Conservation (phyloP, 2,329 filamentous ascomycete genomes). For the Alternaria arborescens region DNA sequence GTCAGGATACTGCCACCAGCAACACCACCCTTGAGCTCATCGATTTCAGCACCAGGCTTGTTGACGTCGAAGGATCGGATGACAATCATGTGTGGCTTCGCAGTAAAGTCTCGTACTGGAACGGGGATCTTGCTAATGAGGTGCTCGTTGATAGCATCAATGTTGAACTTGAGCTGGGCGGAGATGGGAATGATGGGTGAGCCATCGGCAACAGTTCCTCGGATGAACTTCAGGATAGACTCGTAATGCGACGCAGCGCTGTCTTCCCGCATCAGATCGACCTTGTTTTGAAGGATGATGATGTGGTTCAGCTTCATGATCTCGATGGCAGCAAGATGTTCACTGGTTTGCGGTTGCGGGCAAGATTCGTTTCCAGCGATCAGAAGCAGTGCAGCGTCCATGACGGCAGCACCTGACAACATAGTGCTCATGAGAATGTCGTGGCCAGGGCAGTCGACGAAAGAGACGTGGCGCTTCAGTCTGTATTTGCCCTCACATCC, state of each 20-base stretch:
- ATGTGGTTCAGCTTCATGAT: conserved; percentile 99
- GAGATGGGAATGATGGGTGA: conserved; percentile 96
- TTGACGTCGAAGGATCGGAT: conserved; percentile 99
- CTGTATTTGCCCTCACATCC: conserved; percentile 89
- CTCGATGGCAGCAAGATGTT: conserved; percentile 98
- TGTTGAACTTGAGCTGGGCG: conserved; percentile 99
- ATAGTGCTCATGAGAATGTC: conserved; percentile 99
- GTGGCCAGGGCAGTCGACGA: conserved; percentile 99
- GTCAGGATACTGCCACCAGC: conserved; percentile 96
- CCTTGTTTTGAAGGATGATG: conserved; percentile 99
- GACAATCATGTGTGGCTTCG: conserved; percentile 97
- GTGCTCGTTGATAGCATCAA: conserved; percentile 96
- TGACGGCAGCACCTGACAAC: conserved; percentile 98
- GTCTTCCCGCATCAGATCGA: conserved; percentile 97
- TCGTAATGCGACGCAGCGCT: conserved; percentile 93
- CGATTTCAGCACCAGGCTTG: conserved; percentile 98
- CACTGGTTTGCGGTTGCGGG: conserved; percentile 97
- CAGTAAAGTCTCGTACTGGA: conserved; percentile 86
- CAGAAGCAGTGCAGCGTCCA: conserved; percentile 95
- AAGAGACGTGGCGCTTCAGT: conserved; percentile 73
- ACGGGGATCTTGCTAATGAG: conserved; percentile 96
- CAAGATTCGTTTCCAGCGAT: conserved; percentile 99
- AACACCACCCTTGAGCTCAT: conserved; percentile 97
- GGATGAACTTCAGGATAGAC: conserved; percentile 97
- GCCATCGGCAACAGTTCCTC: conserved; percentile 94